Conservation (phyloP, 805 yeast genomes). For the Wickerhamiella occidentalis region DNA sequence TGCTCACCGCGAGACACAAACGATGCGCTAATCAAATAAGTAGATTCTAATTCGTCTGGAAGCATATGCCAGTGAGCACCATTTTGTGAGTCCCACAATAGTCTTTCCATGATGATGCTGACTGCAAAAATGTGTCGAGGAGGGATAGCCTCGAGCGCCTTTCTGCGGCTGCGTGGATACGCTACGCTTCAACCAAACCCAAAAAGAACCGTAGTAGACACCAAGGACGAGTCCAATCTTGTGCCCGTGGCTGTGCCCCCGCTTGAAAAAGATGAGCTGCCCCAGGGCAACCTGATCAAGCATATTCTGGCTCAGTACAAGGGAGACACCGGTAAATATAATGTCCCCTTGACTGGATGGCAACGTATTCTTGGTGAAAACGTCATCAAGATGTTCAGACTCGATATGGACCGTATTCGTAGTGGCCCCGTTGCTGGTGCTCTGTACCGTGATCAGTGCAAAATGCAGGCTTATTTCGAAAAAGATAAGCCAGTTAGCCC, state of each 20-base stretch:
- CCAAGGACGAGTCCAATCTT: conserved; percentile 17
- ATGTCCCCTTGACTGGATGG: conserved; percentile 23
- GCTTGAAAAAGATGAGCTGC: conserved; percentile 13
- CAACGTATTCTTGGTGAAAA: conserved; percentile 25
- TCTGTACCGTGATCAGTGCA: conserved; percentile 73
- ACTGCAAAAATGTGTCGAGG: conserved; percentile 1
- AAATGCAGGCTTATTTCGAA: conserved; percentile 50
- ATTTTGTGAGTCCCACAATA: conserved; percentile 26
- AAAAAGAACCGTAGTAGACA: conserved; percentile 22
- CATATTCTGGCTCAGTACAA: conserved; percentile 25
- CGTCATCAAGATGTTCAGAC: conserved; percentile 36
- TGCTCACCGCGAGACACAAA: conserved; percentile 28
- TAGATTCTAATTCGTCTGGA: conserved; percentile 36
- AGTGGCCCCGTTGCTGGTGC: conserved; percentile 94
- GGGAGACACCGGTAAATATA: conserved; percentile 21
- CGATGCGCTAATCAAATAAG: conserved; percentile 32
- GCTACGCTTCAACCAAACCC: conserved; percentile 17
- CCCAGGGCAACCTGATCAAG: conserved; percentile 23
- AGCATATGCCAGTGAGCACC: conserved; percentile 40
- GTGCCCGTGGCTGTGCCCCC: conserved; percentile 20
- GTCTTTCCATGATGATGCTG: conserved; percentile 2
- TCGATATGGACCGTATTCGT: conserved; percentile 86
- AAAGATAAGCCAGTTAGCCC: conserved; percentile 35
- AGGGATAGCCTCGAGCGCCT: not conserved
- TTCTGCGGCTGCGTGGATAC: not conserved